Conservation (phyloP, 768 basidiomycete genomes). For the Boletales sp. region DNA sequence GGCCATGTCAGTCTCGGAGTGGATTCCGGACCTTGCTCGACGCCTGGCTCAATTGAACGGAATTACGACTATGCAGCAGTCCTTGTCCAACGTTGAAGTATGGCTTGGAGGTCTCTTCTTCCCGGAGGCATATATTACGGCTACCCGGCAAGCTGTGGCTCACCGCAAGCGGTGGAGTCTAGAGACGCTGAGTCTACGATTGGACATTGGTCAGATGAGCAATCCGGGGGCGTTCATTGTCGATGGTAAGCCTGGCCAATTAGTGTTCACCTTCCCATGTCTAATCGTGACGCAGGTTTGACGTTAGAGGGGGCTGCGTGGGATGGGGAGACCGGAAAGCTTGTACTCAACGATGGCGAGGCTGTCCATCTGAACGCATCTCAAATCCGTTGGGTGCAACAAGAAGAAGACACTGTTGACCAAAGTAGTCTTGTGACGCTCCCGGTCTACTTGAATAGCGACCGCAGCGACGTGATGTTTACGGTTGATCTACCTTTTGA, state of each 20-base stretch:
- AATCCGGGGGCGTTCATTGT: slow-evolving; percentile 80
- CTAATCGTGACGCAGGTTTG: slow-evolving; percentile 52
- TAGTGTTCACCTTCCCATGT: neutral
- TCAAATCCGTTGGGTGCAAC: slow-evolving; percentile 84
- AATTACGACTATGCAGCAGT: slow-evolving; percentile 52
- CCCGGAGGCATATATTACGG: slow-evolving; percentile 95
- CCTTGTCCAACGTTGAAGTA: slow-evolving; percentile 68
- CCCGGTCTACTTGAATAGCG: slow-evolving; percentile 89
- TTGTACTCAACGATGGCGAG: slow-evolving; percentile 84
- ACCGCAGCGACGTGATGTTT: slow-evolving; percentile 88
- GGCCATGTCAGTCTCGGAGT: slow-evolving; percentile 76
- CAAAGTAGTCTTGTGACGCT: slow-evolving; percentile 59
- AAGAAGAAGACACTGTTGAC: slow-evolving; percentile 33
- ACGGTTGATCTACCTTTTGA: slow-evolving; percentile 84
- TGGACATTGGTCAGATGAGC: slow-evolving; percentile 80
- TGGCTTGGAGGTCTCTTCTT: slow-evolving; percentile 95
- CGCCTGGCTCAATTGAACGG: slow-evolving; percentile 81
- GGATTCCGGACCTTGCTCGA: slow-evolving; percentile 78
- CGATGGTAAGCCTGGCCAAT: slow-evolving; percentile 60
- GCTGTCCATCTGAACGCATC: slow-evolving; percentile 75
- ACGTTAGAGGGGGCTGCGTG: slow-evolving; percentile 85
- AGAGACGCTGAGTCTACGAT: slow-evolving; percentile 75
- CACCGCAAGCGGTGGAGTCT: slow-evolving; percentile 91
- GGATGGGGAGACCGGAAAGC: slow-evolving; percentile 47
- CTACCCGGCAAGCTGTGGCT: slow-evolving; percentile 93